Percentiles rank a stretch among this genome's conserved stretches.
These are phyloP conservation scores for Trichoderma oligosporum DNA, from an alignment of 2,329 filamentous ascomycete species.

Conservation along the genomic window DNA sequence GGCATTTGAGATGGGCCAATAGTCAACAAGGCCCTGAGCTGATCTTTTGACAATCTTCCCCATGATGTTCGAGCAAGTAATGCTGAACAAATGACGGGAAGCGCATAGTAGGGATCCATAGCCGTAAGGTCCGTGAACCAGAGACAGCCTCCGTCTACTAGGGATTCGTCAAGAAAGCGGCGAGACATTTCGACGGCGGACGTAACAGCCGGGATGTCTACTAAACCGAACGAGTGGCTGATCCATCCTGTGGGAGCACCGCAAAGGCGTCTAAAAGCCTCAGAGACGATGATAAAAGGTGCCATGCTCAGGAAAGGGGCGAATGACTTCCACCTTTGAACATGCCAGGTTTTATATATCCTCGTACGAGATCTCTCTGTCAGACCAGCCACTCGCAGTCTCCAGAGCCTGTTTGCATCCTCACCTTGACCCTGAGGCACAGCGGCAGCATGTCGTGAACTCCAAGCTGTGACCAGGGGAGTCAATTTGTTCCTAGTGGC, in stretches of 20 bases:
- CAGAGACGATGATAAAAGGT: slow-evolving; percentile 49
- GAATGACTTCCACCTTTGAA: slow-evolving; percentile 47
- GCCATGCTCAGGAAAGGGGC: slow-evolving; percentile 40
- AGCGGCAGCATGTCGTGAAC: slow-evolving; percentile 25
- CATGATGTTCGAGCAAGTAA: slow-evolving; percentile 31
- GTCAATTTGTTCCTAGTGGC: slow-evolving; percentile 29
- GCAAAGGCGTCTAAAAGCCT: slow-evolving; percentile 47
- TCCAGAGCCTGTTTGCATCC: slow-evolving; percentile 23
- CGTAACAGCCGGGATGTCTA: slow-evolving; percentile 22
- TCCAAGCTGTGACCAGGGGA: slow-evolving; percentile 35
- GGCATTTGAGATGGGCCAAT: slow-evolving; percentile 21
- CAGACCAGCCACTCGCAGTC: slow-evolving; percentile 26
- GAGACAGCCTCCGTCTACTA: slow-evolving; percentile 49
- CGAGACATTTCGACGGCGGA: slow-evolving; percentile 27
- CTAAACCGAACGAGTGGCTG: slow-evolving; percentile 32
- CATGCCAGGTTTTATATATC: slow-evolving; percentile 39
- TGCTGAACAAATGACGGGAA: slow-evolving; percentile 40
- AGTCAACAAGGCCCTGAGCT: slow-evolving; percentile 29
- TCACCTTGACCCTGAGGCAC: slow-evolving; percentile 7
- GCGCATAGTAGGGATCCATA: slow-evolving; percentile 48
- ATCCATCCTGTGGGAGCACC: slow-evolving; percentile 33
- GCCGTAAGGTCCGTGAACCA: slow-evolving; percentile 55
- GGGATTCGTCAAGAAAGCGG: slow-evolving; percentile 35
- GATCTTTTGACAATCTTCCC: slow-evolving; percentile 29
- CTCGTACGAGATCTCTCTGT: slow-evolving; percentile 31